Base-by-base conservation (phyloP, 1,284 basidiomycete species). In the Papiliotrema nemorosa region DNA sequence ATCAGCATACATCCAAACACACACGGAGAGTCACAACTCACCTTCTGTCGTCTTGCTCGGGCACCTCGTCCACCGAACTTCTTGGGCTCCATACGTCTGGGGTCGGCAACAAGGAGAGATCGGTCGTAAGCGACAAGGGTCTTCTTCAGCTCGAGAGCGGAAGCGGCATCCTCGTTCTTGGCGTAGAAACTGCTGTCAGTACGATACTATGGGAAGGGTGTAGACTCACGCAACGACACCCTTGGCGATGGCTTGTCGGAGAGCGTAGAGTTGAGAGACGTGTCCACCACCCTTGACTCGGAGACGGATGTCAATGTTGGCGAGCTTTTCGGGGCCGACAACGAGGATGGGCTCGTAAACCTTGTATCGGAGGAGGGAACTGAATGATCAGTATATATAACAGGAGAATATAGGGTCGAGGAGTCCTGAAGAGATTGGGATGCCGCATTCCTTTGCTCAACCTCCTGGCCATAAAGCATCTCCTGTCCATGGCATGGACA, bases 201-300 rank as follows among this genome's bases (percentile, higher is more conserved):
- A 67, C 54, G 69, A 69, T 66, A 70, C 36, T 47, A 21, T n/a
- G 29, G 9, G 16, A 7, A 25, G 22, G 5, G 18, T 22, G 22
- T 31, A 13, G 16, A 49, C 69, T 64, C 60, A 97, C 49, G 94
- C 96, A 69, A 99, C 90, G 61, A 98, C 78, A 56, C 94, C 93
- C 82, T 97, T 98, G 68, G 91, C 88, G 69, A 99, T 96, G 44
- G 96, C 96, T 81, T 99, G 96, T 66, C 96, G 91, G 77, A 98
- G 91, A 62, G 96, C 96, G 79, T 98, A 99, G 62, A 98, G 83
- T 79, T 98, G 96, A 57, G 94, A 97, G 59, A 91, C 93, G 82
- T 97, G 94, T 78, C 96, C 96, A 84, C 96, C 96, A 79, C 96
- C 96, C 79, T 93, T 94, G 64, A 97, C 96, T 53, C 93, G 90